Evolutionary conservation across 352 stramenopile genomes (phyloP), one percentile per base, ranked within the genome.

Genomic region (Paralagenidium karlingii): DNA sequence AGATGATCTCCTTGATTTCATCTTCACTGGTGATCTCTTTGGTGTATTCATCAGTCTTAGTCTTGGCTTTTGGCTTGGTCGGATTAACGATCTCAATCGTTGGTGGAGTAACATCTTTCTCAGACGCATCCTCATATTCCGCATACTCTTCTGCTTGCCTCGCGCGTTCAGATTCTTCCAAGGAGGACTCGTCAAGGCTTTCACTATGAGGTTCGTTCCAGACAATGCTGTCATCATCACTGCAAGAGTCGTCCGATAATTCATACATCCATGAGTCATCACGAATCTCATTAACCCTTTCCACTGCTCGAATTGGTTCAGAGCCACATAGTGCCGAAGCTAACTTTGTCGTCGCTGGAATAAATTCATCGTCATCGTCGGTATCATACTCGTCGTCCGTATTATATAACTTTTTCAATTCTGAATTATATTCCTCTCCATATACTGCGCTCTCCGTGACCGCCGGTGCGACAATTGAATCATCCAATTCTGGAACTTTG

Each of bases 401-500:
- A 49, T 50, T 49, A 49, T 42, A n/a, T n/a, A n/a, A n/a, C n/a
- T n/a, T n/a, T n/a, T 45, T 24, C 47, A 31, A 55, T 42, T 49
- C 34, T 37, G 40, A 55, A 55, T 40, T 55, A 40, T 55, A 34
- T 40, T 49, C 40, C 34, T 55, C 40, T 26, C 38, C 30, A 55
- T 55, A 55, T 55, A 49, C 47, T 22, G 28, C 36, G 18, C 28
- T 20, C 30, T 55, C 47, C 41, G 47, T 25, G 47, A 45, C 38
- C 40, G 46, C 47, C 41, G 22, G 47, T 55, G 18, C 47, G 40
- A 55, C 34, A 49, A 30, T 49, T 30, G 47, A 55, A 19, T 55
- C 18, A 49, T 55, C 40, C 47, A 55, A 25, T 38, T 55, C 34
- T 55, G 32, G 47, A 45, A 55, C 47, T 46, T 55, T 41, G 29